phyloP scores from a whole-genome alignment of 768 basidiomycete genomes.

The Phanerochaete sordida region DNA sequence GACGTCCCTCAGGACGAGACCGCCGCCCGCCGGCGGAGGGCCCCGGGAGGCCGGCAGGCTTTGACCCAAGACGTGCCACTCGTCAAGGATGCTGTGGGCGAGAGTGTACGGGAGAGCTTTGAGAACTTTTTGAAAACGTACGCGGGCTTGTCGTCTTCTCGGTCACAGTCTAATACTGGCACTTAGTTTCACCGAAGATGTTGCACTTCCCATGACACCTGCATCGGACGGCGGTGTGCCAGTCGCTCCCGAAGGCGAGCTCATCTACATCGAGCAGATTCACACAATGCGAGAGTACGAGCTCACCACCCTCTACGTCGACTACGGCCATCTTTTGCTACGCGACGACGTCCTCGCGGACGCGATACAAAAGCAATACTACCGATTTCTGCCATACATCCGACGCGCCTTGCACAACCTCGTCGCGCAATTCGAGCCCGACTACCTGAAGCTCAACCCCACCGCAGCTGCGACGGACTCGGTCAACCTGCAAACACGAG shows the following conservation, averaged over 20 bases:
- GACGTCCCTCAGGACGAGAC: slow-evolving; percentile 37
- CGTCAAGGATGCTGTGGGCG: slow-evolving; percentile 92
- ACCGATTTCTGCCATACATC: slow-evolving; percentile 93
- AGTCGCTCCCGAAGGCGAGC: slow-evolving; percentile 54
- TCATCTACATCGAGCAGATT: slow-evolving; percentile 89
- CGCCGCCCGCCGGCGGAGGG: slow-evolving; percentile 33
- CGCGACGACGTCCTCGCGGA: slow-evolving; percentile 91
- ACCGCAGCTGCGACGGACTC: slow-evolving; percentile 85
- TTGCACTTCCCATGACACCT: slow-evolving; percentile 77
- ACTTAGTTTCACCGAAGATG: slow-evolving; percentile 76
- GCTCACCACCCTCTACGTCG: slow-evolving; percentile 93
- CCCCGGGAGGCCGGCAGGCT: slow-evolving; percentile 32
- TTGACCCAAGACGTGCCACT: slow-evolving; percentile 66
- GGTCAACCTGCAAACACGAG: slow-evolving; percentile 84
- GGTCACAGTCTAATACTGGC: background rate
- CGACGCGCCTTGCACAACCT: slow-evolving; percentile 88
- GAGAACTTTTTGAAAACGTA: slow-evolving; percentile 90
- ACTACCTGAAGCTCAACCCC: slow-evolving; percentile 93
- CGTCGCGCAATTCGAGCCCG: slow-evolving; percentile 85
- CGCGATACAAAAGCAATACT: slow-evolving; percentile 93
- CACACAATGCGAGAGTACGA: slow-evolving; percentile 94
- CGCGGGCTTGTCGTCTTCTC: slow-evolving; percentile 21
- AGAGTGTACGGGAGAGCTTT: slow-evolving; percentile 91
- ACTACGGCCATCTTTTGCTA: slow-evolving; percentile 86
- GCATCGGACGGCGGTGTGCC: slow-evolving; percentile 66